A percentile compares a stretch with the other conserved stretches of the same genome.
Conservation (phyloP, 495 filamentous ascomycete genomes). For the Hypoxylon crocopeplum region DNA sequence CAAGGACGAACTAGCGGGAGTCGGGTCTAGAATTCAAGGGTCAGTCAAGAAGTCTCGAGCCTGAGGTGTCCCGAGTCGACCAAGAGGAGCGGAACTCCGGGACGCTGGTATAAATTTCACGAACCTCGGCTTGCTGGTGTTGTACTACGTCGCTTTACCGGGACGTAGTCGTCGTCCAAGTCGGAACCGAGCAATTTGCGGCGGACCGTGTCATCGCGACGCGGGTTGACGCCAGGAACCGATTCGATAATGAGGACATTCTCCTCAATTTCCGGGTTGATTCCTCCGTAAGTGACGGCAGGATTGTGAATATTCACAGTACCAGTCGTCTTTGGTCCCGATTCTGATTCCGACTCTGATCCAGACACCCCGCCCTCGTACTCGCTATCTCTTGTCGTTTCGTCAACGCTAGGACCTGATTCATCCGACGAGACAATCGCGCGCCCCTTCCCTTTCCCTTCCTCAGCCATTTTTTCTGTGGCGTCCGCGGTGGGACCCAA, state of each 20-base stretch:
- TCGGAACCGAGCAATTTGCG: conserved; percentile 21
- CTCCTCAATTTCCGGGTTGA: conserved; percentile 40
- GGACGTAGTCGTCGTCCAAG: conserved; percentile 12
- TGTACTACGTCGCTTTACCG: conserved; percentile 13
- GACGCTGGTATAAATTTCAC: conserved; percentile 18
- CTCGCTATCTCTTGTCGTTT: conserved; percentile 1
- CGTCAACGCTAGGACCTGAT: conserved; percentile 5
- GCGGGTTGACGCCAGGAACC: conserved; percentile 32
- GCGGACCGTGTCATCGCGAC: conserved; percentile 16
- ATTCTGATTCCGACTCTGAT: background rate
- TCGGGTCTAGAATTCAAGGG: conserved; percentile 23
- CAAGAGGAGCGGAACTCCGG: conserved; percentile 6
- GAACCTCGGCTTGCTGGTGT: conserved; percentile 28
- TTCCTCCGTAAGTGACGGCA: conserved; percentile 35
- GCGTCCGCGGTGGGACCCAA: conserved; percentile 21
- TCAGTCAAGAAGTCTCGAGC: conserved; percentile 15
- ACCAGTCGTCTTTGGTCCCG: conserved; percentile 12
- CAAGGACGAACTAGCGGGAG: conserved; percentile 5
- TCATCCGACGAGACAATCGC: conserved; percentile 8
- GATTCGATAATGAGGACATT: conserved; percentile 27
- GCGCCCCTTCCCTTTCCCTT: conserved; percentile 4
- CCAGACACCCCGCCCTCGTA: conserved; percentile 4
- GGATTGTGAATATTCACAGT: conserved; percentile 35
- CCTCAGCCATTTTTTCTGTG: conserved; percentile 22
- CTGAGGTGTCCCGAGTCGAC: conserved; percentile 1